Base-by-base conservation (phyloP, 2,329 filamentous ascomycete genomes). In the Penicillium fuscoglaucum region DNA sequence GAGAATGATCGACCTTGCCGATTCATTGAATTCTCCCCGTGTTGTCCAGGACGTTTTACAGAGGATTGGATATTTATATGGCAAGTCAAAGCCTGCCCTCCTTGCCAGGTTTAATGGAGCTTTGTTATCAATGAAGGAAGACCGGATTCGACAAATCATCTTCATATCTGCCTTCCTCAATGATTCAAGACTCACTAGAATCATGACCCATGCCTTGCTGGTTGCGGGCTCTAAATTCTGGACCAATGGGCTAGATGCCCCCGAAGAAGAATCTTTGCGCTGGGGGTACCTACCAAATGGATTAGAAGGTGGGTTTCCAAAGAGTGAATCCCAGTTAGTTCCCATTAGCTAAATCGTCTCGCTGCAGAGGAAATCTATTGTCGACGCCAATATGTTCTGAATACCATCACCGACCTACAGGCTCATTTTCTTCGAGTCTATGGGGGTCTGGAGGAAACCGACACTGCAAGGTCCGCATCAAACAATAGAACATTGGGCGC, bases 401-500 rank as follows among this genome's bases (percentile, higher is more conserved):
- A 78, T 53, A 79, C 76, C 6, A 74, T 79, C 26, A 74, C 70
- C 33, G 75, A 78, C 43, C 61, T 79, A 17, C 77, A 79, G 60
- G 72, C 72, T 7, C 67, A 76, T 58, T 79, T 79, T 50, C 68
- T 79, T 29, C 70, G 72, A 33, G 65, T 70, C 8, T 79, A 76
- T 52, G 75, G 76, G n/a, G 72, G 72, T 19, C 59, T 75, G n/a
- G 69, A 74, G 54, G 68, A 70, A 17, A 57, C 63, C 26, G 58
- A 57, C 15, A 50, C 55, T 28, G 52, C 65, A n/a, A 64, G 61
- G 60, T 46, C 66, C 6, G 41, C 58, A 43, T 46, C 57, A n/a
- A 45, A 44, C 37, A 57, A 33, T 48, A 55, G 47, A 28, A 41
- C 63, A 29, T 28, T 63, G 19, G 48, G 60, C n/a, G 51, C 57